Evolutionary conservation across 106 monocot species (phyloP).

Genomic region (Cymbidium sinense): DNA sequence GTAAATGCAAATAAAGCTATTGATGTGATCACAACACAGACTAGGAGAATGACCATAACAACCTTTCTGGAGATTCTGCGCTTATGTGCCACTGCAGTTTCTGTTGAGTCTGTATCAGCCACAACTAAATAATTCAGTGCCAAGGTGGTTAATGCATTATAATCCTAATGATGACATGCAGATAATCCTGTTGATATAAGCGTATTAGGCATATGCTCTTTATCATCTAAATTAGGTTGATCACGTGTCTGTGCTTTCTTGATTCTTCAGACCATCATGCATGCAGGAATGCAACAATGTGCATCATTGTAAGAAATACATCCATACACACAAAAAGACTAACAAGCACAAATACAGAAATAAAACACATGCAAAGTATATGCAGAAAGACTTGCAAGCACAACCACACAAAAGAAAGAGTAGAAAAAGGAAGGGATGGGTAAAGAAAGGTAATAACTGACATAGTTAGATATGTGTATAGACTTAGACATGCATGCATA

Average conservation of each 20-base stretch:
- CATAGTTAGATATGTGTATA: background rate
- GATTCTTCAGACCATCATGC: background rate
- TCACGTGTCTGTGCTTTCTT: no score
- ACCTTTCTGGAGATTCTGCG: slow-evolving; percentile 32
- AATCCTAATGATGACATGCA: no score
- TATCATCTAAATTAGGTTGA: background rate
- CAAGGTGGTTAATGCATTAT: background rate
- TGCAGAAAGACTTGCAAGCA: background rate
- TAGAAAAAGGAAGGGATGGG: no score
- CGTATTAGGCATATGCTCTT: background rate
- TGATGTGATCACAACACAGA: slow-evolving; percentile 46
- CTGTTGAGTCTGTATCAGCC: slow-evolving; percentile 21
- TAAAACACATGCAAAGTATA: no score
- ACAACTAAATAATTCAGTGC: background rate
- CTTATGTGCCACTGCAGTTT: slow-evolving; percentile 25
- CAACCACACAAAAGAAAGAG: background rate
- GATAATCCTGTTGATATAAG: no score
- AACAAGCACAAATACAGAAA: no score
- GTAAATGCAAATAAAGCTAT: slow-evolving; percentile 37
- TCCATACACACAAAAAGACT: background rate
- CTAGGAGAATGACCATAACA: slow-evolving; percentile 40
- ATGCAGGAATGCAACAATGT: background rate
- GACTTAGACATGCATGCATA: background rate
- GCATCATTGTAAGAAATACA: background rate
- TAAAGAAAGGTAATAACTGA: background rate